Conservation (phyloP, 2,329 filamentous ascomycete genomes). For the Cryphonectria radicalis region DNA sequence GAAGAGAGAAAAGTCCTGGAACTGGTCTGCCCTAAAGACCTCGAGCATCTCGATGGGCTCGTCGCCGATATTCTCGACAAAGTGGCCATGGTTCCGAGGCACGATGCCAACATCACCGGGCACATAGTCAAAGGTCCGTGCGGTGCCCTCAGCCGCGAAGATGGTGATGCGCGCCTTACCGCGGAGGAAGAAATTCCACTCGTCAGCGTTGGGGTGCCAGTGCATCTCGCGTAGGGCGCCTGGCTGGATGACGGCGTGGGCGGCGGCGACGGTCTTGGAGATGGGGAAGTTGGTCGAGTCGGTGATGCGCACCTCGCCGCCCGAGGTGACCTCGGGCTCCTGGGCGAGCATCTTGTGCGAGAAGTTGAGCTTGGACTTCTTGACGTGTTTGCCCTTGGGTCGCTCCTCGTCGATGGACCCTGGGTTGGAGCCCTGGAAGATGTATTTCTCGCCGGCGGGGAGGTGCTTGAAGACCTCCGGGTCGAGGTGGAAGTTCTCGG, state of each 20-base stretch:
- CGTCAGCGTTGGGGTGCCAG: slow-evolving; percentile 80
- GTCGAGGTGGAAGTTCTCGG: slow-evolving; percentile 76
- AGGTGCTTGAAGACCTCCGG: slow-evolving; percentile 72
- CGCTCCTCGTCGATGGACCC: slow-evolving; percentile 68
- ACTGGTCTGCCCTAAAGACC: slow-evolving; percentile 73
- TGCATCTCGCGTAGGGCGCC: slow-evolving; percentile 79
- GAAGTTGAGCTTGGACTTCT: slow-evolving; percentile 70
- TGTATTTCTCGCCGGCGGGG: slow-evolving; percentile 72
- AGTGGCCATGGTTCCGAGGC: slow-evolving; percentile 77
- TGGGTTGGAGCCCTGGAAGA: slow-evolving; percentile 72
- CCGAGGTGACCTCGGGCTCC: slow-evolving; percentile 66
- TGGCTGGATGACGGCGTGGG: slow-evolving; percentile 71
- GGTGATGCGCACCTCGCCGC: slow-evolving; percentile 73
- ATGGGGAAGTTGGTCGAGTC: slow-evolving; percentile 78
- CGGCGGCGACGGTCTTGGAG: slow-evolving; percentile 73
- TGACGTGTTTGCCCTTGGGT: slow-evolving; percentile 63
- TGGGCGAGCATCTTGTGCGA: slow-evolving; percentile 75
- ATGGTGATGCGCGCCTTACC: slow-evolving; percentile 75
- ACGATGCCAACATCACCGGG: slow-evolving; percentile 79
- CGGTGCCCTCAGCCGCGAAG: slow-evolving; percentile 70
- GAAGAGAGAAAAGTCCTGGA: slow-evolving; percentile 74
- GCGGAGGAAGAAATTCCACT: slow-evolving; percentile 79
- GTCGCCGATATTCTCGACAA: slow-evolving; percentile 80
- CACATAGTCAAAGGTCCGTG: slow-evolving; percentile 76
- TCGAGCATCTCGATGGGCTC: slow-evolving; percentile 77